Conservation (phyloP, 169 alveolate species). For the Neospora caninum region DNA sequence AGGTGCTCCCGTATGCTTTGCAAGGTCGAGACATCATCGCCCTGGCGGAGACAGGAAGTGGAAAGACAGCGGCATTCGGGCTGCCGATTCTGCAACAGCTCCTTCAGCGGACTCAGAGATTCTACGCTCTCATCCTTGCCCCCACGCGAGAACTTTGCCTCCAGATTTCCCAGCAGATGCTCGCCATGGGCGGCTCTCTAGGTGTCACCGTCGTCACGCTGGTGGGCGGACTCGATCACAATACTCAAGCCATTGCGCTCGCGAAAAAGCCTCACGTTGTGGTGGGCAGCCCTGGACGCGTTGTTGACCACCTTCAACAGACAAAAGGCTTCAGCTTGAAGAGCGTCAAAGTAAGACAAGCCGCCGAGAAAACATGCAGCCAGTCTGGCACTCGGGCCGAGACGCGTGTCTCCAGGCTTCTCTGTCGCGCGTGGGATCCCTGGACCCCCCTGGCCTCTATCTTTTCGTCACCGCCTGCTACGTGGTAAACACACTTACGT, state of each 20-base stretch:
- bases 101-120: slow-evolving; percentile 65
- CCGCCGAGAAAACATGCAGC: too few relatives aligned
- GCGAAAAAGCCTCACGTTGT: slow-evolving; percentile 97
- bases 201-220: slow-evolving; percentile 91
- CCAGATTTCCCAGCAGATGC: slow-evolving; percentile 96
- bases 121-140: slow-evolving; percentile 68
- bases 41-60: slow-evolving; percentile 98
- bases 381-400: too few relatives aligned
- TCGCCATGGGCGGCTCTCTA: slow-evolving; percentile 92
- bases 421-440: too few relatives aligned
- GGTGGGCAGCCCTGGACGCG: slow-evolving; percentile 99
- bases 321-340: slow-evolving; percentile 97
- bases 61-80: slow-evolving; percentile 93
- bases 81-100: slow-evolving; percentile 95
- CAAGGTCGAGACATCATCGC: slow-evolving; percentile 97
- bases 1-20: slow-evolving; percentile 92
- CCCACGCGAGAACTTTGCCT: slow-evolving; percentile 99
- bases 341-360: slow-evolving; percentile 61
- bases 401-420: too few relatives aligned
- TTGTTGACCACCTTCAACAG: slow-evolving; percentile 98
- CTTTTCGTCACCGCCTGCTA: too few relatives aligned
- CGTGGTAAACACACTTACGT: too few relatives aligned
- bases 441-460: too few relatives aligned
- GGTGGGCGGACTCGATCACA: slow-evolving; percentile 98
- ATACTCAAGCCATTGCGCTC: slow-evolving; percentile 93